Base-by-base conservation (phyloP, 23 red algal genomes). In the Agarophyton chilense region DNA sequence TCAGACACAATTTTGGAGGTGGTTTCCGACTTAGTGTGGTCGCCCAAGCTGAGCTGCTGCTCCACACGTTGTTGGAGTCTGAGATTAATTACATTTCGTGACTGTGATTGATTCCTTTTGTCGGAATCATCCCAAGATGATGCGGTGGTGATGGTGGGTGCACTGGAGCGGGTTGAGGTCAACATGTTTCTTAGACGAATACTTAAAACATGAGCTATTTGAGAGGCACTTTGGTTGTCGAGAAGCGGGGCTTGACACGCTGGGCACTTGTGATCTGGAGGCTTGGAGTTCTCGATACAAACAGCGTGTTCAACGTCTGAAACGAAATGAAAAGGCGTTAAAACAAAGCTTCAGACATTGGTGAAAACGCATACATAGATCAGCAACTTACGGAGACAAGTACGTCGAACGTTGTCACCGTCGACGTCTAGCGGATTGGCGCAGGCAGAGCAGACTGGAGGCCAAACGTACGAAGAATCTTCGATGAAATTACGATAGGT, bases 221-320 rank as follows among this genome's bases (percentile, higher is more conserved):
- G 39, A 18, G 68, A 74, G 41, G 19, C 24, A 46, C 43, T 49
- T 40, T 4, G 4, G 21, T 38, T 49, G 43, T 74, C 41, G 32
- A 74, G 4, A 35, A 84, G 61, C 17, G 58, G 29, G 9, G 43
- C 41, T 43, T 68, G 35, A 39, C 80, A 84, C 26, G 39, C 24
- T 14, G 43, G 7, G 58, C 80, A 84, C 6, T 53, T 40, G 80
- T 49, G 61, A 22, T 84, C 31, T 28, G 58, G 56, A 16, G 58
- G 56, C 1, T 22, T 29, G 7, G 80, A 65, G 31, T 17, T 36
- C 46, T 84, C 60, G 45, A 84, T 68, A 57, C 80, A 84, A 25
- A 39, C n/a, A 42, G 80, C 62, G 55, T 84, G 80, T 43, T 84
- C 80, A 21, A 84, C 45, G 47, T 84, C 80, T 84, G 80, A 2